These are phyloP conservation scores for Umbellularia californica DNA, from an alignment of 164 flowering plant species.

Conservation along the genomic window DNA sequence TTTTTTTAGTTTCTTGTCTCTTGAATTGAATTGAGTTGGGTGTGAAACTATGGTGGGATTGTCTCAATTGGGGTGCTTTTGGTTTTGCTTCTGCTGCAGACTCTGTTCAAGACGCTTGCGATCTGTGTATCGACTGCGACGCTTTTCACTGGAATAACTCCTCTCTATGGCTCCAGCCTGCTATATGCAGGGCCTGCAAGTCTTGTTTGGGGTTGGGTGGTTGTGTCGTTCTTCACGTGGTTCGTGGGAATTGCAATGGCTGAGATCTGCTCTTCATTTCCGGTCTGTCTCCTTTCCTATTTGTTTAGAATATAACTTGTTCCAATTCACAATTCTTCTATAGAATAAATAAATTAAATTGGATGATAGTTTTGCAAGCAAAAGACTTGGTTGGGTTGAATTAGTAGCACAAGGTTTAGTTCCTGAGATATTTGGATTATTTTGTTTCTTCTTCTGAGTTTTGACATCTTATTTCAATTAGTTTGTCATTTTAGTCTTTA, in stretches of 20 bases:
- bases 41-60: neutral
- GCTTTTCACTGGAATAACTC: constrained; percentile 64
- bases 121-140: constrained; percentile 63
- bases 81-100: constrained; percentile 23
- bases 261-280: constrained; percentile 79
- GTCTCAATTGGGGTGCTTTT: neutral
- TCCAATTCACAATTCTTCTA: neutral
- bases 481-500: too few species aligned
- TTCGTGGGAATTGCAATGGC: constrained; percentile 75
- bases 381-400: neutral
- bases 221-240: constrained; percentile 71
- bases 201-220: constrained; percentile 79
- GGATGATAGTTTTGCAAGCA: neutral
- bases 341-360: neutral
- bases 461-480: too few species aligned
- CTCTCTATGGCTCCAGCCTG: constrained; percentile 60
- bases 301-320: neutral
- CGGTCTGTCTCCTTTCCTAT: constrained; percentile 28
- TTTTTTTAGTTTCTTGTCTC: neutral
- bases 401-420: too few species aligned
- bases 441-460: too few species aligned
- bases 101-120: constrained; percentile 59
- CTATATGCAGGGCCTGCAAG: constrained; percentile 63
- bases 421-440: too few species aligned
- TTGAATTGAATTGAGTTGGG: neutral